A percentile compares a stretch with the other conserved stretches of the same genome.
Evolutionary conservation across 1,284 basidiomycete genomes (phyloP).

Genomic region (Albatrellus sp.): DNA sequence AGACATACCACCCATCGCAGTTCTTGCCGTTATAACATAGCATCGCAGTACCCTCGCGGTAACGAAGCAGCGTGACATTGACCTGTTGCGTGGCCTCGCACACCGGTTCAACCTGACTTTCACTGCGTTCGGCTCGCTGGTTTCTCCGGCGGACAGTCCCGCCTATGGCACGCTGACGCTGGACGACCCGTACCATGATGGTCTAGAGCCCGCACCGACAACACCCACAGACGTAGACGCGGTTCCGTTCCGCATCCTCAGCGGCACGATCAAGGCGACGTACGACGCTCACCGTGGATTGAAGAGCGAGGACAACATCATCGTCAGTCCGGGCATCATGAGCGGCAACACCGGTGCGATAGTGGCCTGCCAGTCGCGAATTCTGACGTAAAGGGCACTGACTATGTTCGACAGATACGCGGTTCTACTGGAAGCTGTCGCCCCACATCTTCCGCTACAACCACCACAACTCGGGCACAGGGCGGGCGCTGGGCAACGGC

Average conservation of each 20-base stretch:
- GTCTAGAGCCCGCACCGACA: constrained; percentile 43
- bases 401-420: constrained; percentile 22
- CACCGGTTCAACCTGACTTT: constrained; percentile 31
- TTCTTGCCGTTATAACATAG: neutral
- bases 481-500: constrained; percentile 24
- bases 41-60: constrained; percentile 28
- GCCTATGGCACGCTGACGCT: constrained; percentile 26
- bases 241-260: constrained; percentile 33
- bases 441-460: constrained; percentile 37
- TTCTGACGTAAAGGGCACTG: neutral
- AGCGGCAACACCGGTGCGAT: constrained; percentile 29
- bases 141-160: constrained; percentile 15
- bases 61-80: constrained; percentile 28
- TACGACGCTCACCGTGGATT: constrained; percentile 24
- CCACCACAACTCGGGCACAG: constrained; percentile 24
- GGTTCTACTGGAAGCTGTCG: constrained; percentile 34
- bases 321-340: constrained; percentile 41
- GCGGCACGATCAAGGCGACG: constrained; percentile 35
- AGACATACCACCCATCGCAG: constrained; percentile 3
- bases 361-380: neutral
- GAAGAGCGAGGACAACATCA: constrained; percentile 16
- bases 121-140: constrained; percentile 27
- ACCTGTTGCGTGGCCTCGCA: constrained; percentile 30
- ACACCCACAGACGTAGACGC: constrained; percentile 32
- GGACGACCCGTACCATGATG: constrained; percentile 29